These are phyloP conservation scores for Rutstroemia sp. DNA, from an alignment of 2,329 filamentous ascomycete genomes.

Conservation along the genomic window DNA sequence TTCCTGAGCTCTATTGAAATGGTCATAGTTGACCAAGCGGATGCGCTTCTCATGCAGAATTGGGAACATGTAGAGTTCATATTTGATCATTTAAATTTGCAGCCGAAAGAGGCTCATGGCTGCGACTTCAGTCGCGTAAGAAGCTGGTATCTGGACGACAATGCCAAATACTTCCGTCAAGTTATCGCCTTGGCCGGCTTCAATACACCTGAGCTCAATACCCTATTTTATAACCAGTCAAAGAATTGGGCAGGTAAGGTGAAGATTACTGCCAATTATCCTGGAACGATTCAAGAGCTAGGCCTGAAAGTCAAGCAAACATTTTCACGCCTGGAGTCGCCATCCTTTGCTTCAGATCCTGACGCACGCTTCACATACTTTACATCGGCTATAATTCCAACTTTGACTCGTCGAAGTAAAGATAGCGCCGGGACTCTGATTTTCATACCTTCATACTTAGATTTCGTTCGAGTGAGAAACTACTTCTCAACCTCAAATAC, in stretches of 20 bases:
- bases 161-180: constrained; percentile 74
- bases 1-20: constrained; percentile 93
- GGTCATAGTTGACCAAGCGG: constrained; percentile 82
- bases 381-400: constrained; percentile 69
- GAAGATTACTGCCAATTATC: constrained; percentile 61
- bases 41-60: constrained; percentile 94
- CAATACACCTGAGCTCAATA: constrained; percentile 81
- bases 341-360: constrained; percentile 66
- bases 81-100: constrained; percentile 83
- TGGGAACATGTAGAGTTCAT: constrained; percentile 95
- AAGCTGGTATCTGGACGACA: constrained; percentile 86
- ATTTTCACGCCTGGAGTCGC: constrained; percentile 76
- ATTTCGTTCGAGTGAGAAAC: constrained; percentile 90
- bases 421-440: constrained; percentile 67
- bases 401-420: constrained; percentile 60
- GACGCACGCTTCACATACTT: constrained; percentile 91
- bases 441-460: constrained; percentile 88
- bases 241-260: constrained; percentile 74
- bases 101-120: constrained; percentile 82
- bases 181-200: constrained; percentile 77
- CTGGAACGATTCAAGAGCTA: constrained; percentile 66
- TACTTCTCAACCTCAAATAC: constrained; percentile 68
- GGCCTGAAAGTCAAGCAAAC: constrained; percentile 72
- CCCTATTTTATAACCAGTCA: constrained; percentile 67
- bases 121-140: constrained; percentile 90